Evolutionary conservation across 371 early-diverging fungal genomes (phyloP), one percentile per base, ranked within the genome.

Genomic region (Synchytrium microbalum): DNA sequence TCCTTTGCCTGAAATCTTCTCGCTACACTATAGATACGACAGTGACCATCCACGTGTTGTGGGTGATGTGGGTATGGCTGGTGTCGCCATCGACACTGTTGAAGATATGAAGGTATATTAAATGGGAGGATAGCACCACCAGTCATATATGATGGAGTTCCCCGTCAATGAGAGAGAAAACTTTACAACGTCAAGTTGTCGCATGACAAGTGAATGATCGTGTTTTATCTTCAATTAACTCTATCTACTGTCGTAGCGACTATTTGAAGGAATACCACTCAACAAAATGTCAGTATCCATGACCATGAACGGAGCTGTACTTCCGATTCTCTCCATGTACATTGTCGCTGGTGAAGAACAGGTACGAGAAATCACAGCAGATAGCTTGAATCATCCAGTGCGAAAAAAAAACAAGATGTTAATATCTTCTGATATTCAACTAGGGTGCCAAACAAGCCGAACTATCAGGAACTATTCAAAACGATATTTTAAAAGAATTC

Each of bases 51-150:
- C 90, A 23, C 84, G 91, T 61, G 91, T 90, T 16, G 69, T 82
- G 1, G 92, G 92, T 65, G 92, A 92, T 72, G 92, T 92, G 28
- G 92, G 92, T 28, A 92, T 92, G 92, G 92, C 92, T 26, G 92
- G 92, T 62, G 92, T 92, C 59, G 92, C 92, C 33, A 92, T 92
- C 65, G 92, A 92, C 72, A 80, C 88, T 3, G 87, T 92, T 14
- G 92, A 92, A 71, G 92, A 92, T 71, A 91, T 90, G 90, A 92
- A 92, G 75, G 82, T 79, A 67, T 14, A 55, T 13, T 24, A 53
- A 27, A 53, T 19, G 26, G 10, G 28, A 0, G 16, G 3, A 30
- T 67, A 55, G n/a, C 10, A 23, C 24, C 25, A 53, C 46, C 13
- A 13, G 32, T 38, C 54, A 58, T 59, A 46, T 23, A 8, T 62